Conservation (phyloP, 306 rosid species). For the Purshia tridentata region DNA sequence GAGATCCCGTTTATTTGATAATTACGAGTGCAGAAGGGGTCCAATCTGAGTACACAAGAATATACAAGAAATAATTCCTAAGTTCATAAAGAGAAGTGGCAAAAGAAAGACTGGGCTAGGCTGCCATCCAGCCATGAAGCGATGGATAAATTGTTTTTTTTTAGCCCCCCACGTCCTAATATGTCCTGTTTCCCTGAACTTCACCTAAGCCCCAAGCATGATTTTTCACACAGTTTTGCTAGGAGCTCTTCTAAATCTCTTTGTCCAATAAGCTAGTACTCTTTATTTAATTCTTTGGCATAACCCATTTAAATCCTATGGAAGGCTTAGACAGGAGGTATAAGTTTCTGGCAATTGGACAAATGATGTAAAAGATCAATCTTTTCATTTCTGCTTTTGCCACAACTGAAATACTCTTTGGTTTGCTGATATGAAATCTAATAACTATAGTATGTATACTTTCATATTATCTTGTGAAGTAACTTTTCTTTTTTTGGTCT, state of each 20-base stretch:
- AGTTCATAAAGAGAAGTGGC: background rate
- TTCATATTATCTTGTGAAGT: slow-evolving; percentile 7
- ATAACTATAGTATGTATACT: background rate
- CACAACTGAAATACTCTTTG: background rate
- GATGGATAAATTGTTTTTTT: background rate
- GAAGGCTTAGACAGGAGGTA: background rate
- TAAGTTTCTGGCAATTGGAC: background rate
- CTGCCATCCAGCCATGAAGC: background rate
- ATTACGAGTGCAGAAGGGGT: background rate
- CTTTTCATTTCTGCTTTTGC: background rate
- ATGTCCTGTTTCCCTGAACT: background rate
- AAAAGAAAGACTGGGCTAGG: background rate
- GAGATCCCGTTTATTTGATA: background rate
- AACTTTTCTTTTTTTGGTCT: slow-evolving; percentile 14
- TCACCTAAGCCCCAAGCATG: background rate
- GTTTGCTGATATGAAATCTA: background rate
- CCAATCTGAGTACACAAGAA: background rate
- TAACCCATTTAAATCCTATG: background rate
- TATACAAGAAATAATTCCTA: background rate
- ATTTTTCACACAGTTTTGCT: too few species aligned
- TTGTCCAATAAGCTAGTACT: background rate
- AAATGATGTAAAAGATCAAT: background rate
- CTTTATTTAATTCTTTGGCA: background rate
- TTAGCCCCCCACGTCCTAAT: background rate
- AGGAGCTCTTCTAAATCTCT: background rate